Conservation (phyloP, 345 rosid genomes). For the Populus nigra region DNA sequence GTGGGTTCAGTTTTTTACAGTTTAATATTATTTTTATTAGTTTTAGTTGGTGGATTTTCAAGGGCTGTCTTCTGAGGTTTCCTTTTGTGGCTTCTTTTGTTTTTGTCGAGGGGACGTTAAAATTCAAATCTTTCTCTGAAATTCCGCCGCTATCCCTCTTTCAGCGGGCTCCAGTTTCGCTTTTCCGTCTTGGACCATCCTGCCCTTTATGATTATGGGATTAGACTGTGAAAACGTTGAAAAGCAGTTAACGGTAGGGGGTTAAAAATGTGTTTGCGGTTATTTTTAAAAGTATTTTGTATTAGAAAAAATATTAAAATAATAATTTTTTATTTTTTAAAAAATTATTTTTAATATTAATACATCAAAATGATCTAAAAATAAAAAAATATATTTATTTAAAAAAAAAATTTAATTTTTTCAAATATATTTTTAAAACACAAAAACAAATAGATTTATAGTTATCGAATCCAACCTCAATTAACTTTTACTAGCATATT, state of each 20-base stretch:
- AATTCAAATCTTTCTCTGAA: constrained; percentile 48
- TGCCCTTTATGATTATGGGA: constrained; percentile 8
- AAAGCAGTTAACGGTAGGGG: too few species aligned
- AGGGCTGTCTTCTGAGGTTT: background rate
- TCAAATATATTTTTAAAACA: too few species aligned
- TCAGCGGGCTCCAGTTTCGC: constrained; percentile 8
- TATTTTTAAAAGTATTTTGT: too few species aligned
- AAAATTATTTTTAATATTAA: too few species aligned
- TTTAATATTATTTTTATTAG: background rate
- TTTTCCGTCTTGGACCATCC: constrained; percentile 2
- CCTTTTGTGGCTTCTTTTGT: background rate
- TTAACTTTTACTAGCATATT: too few species aligned
- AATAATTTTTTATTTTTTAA: too few species aligned
- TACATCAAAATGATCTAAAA: too few species aligned
- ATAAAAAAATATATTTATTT: too few species aligned
- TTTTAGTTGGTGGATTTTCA: background rate
- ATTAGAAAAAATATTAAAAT: too few species aligned
- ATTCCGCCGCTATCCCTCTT: constrained; percentile 55
- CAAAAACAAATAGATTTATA: too few species aligned
- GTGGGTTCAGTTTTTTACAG: background rate
- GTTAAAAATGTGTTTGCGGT: fast-evolving
- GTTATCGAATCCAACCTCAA: too few species aligned
- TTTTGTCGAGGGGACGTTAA: constrained; percentile 4
- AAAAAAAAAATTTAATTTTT: too few species aligned
- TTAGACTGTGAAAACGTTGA: background rate